These are phyloP conservation scores for Hypoxylon sp. DNA, from an alignment of 2,329 filamentous ascomycete species.

Conservation along the genomic window DNA sequence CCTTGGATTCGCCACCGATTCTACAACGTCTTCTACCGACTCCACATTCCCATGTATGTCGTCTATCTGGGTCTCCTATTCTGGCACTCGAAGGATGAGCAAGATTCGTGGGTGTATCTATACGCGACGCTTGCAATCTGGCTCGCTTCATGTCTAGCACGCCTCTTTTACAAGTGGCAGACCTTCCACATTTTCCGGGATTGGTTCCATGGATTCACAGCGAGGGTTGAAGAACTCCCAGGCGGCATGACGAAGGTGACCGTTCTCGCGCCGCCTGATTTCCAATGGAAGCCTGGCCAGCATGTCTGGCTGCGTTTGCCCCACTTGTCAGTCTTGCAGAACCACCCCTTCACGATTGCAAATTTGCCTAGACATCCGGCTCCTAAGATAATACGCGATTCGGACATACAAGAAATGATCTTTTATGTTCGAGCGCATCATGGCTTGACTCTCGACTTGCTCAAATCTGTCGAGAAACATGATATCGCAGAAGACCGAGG, in stretches of 20 bases:
- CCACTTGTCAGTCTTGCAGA: slow-evolving; percentile 36
- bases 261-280: slow-evolving; percentile 35
- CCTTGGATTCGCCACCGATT: slow-evolving; percentile 44
- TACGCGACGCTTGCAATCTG: slow-evolving; percentile 39
- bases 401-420: slow-evolving; percentile 37
- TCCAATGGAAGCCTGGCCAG: slow-evolving; percentile 39
- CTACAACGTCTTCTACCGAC: slow-evolving; percentile 43
- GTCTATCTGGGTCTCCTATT: slow-evolving; percentile 40
- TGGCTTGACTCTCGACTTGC: slow-evolving; percentile 38
- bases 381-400: neutral
- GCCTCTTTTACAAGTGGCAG: slow-evolving; percentile 44
- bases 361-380: slow-evolving; percentile 23
- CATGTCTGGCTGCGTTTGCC: slow-evolving; percentile 38
- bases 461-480: slow-evolving; percentile 35
- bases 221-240: slow-evolving; percentile 34
- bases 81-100: slow-evolving; percentile 39
- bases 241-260: slow-evolving; percentile 42
- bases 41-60: slow-evolving; percentile 42
- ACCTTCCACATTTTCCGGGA: slow-evolving; percentile 42
- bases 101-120: slow-evolving; percentile 41
- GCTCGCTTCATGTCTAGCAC: slow-evolving; percentile 36
- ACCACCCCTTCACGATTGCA: slow-evolving; percentile 42
- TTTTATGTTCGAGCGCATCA: slow-evolving; percentile 42
- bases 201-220: slow-evolving; percentile 41
- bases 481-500: slow-evolving; percentile 24